Percentiles rank a stretch among this genome's conserved stretches.
Evolutionary conservation across 164 flowering plant species (phyloP).

Genomic region (Dillenia suffruticosa): DNA sequence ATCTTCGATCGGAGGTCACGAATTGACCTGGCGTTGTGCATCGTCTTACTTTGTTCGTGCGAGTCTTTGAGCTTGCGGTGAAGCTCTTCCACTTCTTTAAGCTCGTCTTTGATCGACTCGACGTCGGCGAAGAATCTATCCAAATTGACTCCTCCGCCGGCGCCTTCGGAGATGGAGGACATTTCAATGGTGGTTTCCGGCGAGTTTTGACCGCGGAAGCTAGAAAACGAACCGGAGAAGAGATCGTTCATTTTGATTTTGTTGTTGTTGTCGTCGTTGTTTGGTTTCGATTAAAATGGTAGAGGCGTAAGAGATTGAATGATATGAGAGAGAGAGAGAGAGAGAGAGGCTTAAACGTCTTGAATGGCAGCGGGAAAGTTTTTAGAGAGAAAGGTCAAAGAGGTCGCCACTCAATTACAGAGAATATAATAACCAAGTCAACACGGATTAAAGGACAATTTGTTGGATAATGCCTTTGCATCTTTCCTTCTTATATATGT

Average conservation of each 20-base stretch:
- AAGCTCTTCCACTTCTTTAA: conserved; percentile 48
- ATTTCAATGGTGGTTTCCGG: conserved; percentile 29
- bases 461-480: too few relatives aligned
- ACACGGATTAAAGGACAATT: too few relatives aligned
- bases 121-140: conserved; percentile 72
- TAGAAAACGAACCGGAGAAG: conserved; percentile 67
- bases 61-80: conserved; percentile 36
- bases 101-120: conserved; percentile 61
- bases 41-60: conserved; percentile 61
- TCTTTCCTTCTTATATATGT: too few relatives aligned
- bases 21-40: conserved; percentile 56
- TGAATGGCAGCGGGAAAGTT: too few relatives aligned
- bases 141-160: conserved; percentile 40
- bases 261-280: background rate
- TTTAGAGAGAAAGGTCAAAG: too few relatives aligned
- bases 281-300: background rate
- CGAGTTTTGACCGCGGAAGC: conserved; percentile 28
- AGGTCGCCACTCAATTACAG: too few relatives aligned
- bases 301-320: background rate
- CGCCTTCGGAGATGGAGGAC: conserved; percentile 9
- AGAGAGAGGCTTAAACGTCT: background rate
- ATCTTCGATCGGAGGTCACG: conserved; percentile 51
- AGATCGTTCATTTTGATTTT: conserved; percentile 62
- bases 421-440: too few relatives aligned
- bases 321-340: background rate